Conservation (phyloP, 371 early-diverging fungal species). For the Chytridium lagenaria region DNA sequence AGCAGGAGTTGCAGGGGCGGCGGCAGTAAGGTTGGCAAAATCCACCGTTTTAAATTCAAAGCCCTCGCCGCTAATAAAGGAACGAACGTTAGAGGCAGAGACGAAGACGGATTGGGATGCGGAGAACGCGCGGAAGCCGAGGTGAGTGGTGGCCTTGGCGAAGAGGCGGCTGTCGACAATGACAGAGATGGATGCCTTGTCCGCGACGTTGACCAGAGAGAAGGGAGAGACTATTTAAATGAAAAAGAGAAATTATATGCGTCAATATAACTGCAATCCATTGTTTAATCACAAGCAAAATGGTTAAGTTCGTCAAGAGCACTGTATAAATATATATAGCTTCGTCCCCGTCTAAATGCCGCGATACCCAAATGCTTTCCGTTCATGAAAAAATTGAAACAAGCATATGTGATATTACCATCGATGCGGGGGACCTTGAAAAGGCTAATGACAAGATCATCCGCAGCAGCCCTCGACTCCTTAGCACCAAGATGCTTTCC, state of each 20-base stretch:
- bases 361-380: no score
- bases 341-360: no score
- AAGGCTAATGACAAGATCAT: slow-evolving; percentile 42
- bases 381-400: no score
- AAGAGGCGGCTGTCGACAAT: slow-evolving; percentile 49
- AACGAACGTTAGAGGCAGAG: slow-evolving; percentile 33
- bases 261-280: no score
- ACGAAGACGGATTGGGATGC: slow-evolving; percentile 43
- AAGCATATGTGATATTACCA: slow-evolving; percentile 37
- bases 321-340: no score
- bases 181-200: slow-evolving; percentile 44
- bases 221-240: slow-evolving; percentile 50
- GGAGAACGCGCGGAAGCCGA: slow-evolving; percentile 53
- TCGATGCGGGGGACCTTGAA: slow-evolving; percentile 45
- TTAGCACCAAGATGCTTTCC: slow-evolving; percentile 52
- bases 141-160: slow-evolving; percentile 25
- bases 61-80: slow-evolving; percentile 39
- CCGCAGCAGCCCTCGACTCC: slow-evolving; percentile 54
- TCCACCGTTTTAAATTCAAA: slow-evolving; percentile 40
- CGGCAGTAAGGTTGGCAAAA: slow-evolving; percentile 36
- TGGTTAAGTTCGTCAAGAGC: no score
- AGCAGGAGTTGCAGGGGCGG: slow-evolving; percentile 36
- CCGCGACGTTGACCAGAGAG: slow-evolving; percentile 44
- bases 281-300: no score
- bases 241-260: no score